Evolutionary conservation across 306 rosid genomes (phyloP), one percentile per base, ranked within the genome.

Genomic region (Gleditsia sinensis): DNA sequence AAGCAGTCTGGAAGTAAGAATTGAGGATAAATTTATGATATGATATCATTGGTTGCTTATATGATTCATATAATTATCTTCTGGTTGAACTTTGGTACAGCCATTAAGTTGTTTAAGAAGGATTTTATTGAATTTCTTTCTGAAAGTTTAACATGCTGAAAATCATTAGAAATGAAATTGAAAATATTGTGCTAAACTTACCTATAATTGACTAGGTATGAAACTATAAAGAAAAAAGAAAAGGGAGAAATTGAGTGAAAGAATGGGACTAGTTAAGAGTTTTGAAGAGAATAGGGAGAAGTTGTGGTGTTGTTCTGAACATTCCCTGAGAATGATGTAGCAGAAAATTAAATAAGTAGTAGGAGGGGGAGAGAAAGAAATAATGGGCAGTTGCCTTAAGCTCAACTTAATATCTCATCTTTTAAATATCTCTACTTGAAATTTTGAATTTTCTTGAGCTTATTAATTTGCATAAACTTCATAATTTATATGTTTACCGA

Each of bases 31-130:
- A 17, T 50, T 36, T 60, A 51, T 32, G 37, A 17, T 36, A 62
- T 23, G 23, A 64, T 43, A 20, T 54, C 36, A 20, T 34, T 33
- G 17, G 34, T 45, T 33, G 27, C 1, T 1, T 23, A 33, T 23
- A 9, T 76, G 70, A 58, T 57, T 24, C 33, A 21, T 10, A 13
- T 28, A 66, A 25, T 46, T n/a, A 11, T 58, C 21, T 67, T 19
- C 71, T 10, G 14, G 48, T 73, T 63, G 45, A 61, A 23, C 50
- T 71, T 42, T 50, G 34, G 62, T 48, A 45, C 60, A n/a, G 12
- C 28, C 23, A 14, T 33, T 60, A 23, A 4, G 19, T 40, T 9
- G 40, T 42, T 40, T 57, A 56, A 24, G 28, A 71, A 59, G 59
- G 58, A 28, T 30, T 39, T 65, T 55, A 55, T 46, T 20, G 36